Evolutionary conservation across 2,329 filamentous ascomycete species (phyloP), one percentile per base, ranked within the genome.

Genomic region (Xylariomycetidae sp.): DNA sequence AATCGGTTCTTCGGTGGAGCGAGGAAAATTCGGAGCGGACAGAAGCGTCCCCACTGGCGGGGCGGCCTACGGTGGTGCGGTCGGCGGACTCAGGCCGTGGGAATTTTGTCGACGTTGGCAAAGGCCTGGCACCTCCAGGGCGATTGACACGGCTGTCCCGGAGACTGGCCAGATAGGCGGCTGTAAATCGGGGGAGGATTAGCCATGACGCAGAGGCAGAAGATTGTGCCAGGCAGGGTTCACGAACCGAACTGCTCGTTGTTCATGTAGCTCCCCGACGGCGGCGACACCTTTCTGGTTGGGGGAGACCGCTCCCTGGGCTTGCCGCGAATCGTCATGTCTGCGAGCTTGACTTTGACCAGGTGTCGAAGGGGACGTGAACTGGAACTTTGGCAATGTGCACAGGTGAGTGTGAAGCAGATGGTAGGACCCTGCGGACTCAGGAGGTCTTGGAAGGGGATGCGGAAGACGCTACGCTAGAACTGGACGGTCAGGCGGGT

Each of bases 71-170:
- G 9, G 45, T 34, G 13, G 44, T 37, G 13, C 42, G 46, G 28
- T 54, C 51, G n/a, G 47, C 37, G 12, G 44, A 54, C 32, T 61
- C 56, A 13, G n/a, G n/a, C n/a, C 48, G 52, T 25, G 50, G 53
- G 9, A 46, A 39, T 35, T 44, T 50, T 29, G 42, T 40, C 39
- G 57, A 49, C 6, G 60, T 52, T 15, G 73, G 72, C 34, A 70
- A 72, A 39, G 83, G 82, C 44, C 84, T 71, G 31, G 82, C 81
- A 41, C 84, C 83, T 36, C 76, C 81, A 7, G 84, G 84, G 35
- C 84, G 73, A 22, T 72, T 67, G 35, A 77, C 67, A 32, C 80
- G 77, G 58, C 74, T 83, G 46, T 72, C 76, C 46, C 85, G 79
- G 22, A 90, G 72, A 46, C 80, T 76, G 47, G 79, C 69, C 22